phyloP scores from a whole-genome alignment of 768 basidiomycete genomes.

The Panellus pusillus region DNA sequence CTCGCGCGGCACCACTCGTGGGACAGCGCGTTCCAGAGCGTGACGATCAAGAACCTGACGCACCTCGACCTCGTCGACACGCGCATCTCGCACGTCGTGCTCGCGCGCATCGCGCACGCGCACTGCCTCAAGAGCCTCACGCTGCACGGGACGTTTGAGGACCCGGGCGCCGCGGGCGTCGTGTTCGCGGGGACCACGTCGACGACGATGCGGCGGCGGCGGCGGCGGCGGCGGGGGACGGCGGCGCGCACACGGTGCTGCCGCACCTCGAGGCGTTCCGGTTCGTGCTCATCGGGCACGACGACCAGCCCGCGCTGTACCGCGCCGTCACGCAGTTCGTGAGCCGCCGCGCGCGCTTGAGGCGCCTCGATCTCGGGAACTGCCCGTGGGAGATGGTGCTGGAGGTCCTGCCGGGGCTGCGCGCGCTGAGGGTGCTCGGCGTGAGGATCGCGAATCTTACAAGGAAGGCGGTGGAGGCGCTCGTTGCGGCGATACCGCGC shows the following conservation, averaged over 20 bases:
- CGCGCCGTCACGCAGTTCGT: conserved; percentile 56
- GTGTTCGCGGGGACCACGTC: conserved; percentile 66
- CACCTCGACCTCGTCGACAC: conserved; percentile 73
- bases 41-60: conserved; percentile 64
- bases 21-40: conserved; percentile 64
- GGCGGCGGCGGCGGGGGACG: too few relatives aligned
- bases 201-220: too few relatives aligned
- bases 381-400: conserved; percentile 67
- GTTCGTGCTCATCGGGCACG: conserved; percentile 63
- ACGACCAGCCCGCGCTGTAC: conserved; percentile 54
- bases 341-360: conserved; percentile 44
- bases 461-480: conserved; percentile 33
- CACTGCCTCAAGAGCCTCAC: conserved; percentile 62
- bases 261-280: conserved; percentile 64
- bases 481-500: conserved; percentile 43
- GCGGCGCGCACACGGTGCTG: conserved; percentile 57
- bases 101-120: conserved; percentile 63
- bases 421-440: conserved; percentile 54
- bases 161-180: conserved; percentile 54
- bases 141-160: conserved; percentile 65
- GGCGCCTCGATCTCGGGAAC: conserved; percentile 60
- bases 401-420: conserved; percentile 50
- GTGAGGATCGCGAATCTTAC: conserved; percentile 55
- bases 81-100: conserved; percentile 61
- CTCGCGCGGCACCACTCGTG: conserved; percentile 63